Evolutionary conservation across 768 basidiomycete genomes (phyloP).

Genomic region (Lactarius indigo): DNA sequence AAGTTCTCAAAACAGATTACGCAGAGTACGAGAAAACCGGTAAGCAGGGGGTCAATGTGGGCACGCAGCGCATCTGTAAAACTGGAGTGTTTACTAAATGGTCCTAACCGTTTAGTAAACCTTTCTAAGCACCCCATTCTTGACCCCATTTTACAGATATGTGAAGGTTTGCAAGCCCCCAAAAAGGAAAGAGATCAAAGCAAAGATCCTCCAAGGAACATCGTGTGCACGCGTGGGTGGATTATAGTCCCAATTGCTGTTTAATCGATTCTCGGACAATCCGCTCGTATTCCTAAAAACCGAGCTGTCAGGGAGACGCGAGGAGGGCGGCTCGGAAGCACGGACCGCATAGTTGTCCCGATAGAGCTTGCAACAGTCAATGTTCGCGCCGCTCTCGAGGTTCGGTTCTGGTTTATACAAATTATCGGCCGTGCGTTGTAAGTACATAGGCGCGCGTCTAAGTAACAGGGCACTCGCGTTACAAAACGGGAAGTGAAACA

Average conservation of each 20-base stretch:
- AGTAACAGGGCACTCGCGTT: background rate
- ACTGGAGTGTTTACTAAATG: background rate
- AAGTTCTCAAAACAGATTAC: background rate
- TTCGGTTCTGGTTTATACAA: slow-evolving; percentile 71
- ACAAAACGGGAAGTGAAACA: slow-evolving; percentile 2
- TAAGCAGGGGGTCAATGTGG: background rate
- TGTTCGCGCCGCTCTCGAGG: slow-evolving; percentile 94
- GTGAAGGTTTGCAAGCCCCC: background rate
- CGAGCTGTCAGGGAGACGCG: background rate
- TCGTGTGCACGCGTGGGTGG: background rate
- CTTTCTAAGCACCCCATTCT: background rate
- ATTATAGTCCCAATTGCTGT: slow-evolving; percentile 77
- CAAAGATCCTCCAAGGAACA: background rate
- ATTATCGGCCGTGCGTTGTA: background rate
- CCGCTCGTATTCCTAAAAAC: slow-evolving; percentile 78
- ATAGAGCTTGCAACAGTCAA: slow-evolving; percentile 96
- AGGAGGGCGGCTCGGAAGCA: background rate
- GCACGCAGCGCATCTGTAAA: background rate
- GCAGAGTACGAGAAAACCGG: background rate
- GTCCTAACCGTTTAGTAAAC: background rate
- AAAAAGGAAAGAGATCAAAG: background rate
- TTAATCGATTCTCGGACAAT: slow-evolving; percentile 78
- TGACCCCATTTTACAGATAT: background rate
- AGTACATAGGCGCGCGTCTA: background rate
- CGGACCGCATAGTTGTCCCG: slow-evolving; percentile 72